Evolutionary conservation across 208 protist species (phyloP).

Genomic region (Tetramitus jugosus): DNA sequence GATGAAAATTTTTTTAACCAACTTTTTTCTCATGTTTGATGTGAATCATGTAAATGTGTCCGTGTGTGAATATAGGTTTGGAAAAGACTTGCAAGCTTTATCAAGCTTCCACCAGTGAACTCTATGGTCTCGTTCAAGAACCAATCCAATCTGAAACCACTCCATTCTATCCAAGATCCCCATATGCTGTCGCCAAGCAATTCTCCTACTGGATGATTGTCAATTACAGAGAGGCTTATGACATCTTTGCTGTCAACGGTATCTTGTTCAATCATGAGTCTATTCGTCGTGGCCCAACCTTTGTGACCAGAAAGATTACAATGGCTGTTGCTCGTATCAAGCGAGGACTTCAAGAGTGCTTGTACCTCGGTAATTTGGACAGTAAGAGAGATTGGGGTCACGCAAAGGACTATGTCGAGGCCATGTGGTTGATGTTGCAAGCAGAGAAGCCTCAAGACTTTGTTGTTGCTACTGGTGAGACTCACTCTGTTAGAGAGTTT

Average conservation of each 20-base stretch:
- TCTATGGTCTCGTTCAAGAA: slow-evolving; percentile 83
- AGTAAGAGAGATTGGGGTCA: slow-evolving; percentile 86
- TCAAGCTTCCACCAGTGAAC: slow-evolving; percentile 63
- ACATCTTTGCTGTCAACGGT: slow-evolving; percentile 79
- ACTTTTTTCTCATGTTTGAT: no score
- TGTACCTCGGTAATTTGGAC: slow-evolving; percentile 81
- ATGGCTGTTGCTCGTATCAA: slow-evolving; percentile 75
- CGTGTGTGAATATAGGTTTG: no score
- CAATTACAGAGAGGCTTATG: slow-evolving; percentile 89
- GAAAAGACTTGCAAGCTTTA: no score
- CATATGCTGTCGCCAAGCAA: slow-evolving; percentile 83
- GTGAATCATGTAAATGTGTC: slow-evolving; percentile 36
- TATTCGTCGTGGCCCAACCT: slow-evolving; percentile 77
- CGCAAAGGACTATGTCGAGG: slow-evolving; percentile 77
- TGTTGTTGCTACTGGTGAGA: slow-evolving; percentile 80
- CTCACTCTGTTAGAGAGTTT: slow-evolving; percentile 74
- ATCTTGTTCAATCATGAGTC: slow-evolving; percentile 94
- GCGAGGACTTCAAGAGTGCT: slow-evolving; percentile 53
- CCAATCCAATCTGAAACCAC: slow-evolving; percentile 78
- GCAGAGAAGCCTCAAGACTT: slow-evolving; percentile 71
- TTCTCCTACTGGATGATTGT: slow-evolving; percentile 85
- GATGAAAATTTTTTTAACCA: no score
- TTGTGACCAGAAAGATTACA: slow-evolving; percentile 91
- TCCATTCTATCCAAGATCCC: slow-evolving; percentile 90
- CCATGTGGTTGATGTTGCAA: slow-evolving; percentile 91